A percentile compares a stretch with the other conserved stretches of the same genome.
Conservation (phyloP, 139 green algal genomes). For the Dunaliella sp. region DNA sequence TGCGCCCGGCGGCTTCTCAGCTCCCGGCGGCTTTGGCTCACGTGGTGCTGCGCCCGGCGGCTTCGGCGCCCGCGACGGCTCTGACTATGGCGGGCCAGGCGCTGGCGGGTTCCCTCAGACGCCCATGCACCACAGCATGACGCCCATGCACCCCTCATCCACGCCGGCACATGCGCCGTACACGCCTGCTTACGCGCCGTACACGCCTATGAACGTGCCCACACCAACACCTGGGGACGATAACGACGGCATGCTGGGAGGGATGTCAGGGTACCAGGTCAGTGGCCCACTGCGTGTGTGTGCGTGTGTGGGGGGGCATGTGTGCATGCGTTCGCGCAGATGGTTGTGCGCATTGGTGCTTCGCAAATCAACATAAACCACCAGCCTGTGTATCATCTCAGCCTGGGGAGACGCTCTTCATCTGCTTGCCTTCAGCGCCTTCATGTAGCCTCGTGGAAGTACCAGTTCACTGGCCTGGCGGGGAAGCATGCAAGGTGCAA, state of each 20-base stretch:
- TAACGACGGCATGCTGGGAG: slow-evolving; percentile 28
- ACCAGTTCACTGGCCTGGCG: too few species aligned
- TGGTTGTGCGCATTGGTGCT: too few species aligned
- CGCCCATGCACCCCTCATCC: slow-evolving; percentile 58
- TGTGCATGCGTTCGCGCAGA: too few species aligned
- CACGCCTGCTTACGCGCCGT: slow-evolving; percentile 47
- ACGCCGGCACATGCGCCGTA: slow-evolving; percentile 54
- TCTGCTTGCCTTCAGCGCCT: too few species aligned
- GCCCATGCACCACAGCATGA: slow-evolving; percentile 44
- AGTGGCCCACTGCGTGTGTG: too few species aligned
- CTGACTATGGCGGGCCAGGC: slow-evolving; percentile 17
- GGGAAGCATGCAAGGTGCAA: too few species aligned
- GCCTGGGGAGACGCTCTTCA: too few species aligned
- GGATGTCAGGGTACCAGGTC: neutral
- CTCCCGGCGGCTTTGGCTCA: neutral
- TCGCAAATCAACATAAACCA: too few species aligned
- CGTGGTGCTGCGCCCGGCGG: neutral
- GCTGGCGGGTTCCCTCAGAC: slow-evolving; percentile 36
- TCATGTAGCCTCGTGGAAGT: too few species aligned
- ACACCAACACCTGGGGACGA: slow-evolving; percentile 23
- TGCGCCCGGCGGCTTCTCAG: neutral
- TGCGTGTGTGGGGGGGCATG: too few species aligned
- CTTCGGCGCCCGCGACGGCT: neutral
- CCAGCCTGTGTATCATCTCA: too few species aligned
- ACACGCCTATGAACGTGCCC: slow-evolving; percentile 38